phyloP scores from a whole-genome alignment of 2,329 filamentous ascomycete species.

The Aspergillus sp. region DNA sequence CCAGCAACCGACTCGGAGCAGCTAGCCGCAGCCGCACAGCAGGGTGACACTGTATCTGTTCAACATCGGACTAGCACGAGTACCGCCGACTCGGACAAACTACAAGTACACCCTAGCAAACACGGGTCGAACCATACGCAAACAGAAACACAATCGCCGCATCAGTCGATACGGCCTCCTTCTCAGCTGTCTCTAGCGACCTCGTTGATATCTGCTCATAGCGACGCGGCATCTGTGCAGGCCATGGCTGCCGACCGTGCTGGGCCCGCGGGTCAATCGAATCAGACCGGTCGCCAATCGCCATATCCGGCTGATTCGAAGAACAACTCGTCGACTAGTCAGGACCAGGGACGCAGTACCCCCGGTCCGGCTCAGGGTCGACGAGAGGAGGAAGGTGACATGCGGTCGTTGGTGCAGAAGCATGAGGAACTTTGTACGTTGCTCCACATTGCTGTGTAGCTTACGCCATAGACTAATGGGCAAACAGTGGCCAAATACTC shows the following conservation, averaged over 20 bases:
- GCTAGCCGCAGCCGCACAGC: not conserved
- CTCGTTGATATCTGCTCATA: constrained; percentile 4
- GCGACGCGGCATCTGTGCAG: constrained; percentile 10
- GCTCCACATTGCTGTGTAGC: not conserved
- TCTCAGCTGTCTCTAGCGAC: constrained; percentile 12
- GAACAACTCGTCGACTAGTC: constrained; percentile 17
- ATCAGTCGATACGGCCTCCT: constrained; percentile 15
- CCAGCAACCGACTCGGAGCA: not conserved
- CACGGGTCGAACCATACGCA: not conserved
- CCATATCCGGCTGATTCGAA: constrained; percentile 7
- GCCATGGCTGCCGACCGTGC: not conserved
- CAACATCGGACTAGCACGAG: too few relatives aligned
- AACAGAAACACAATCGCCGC: not conserved
- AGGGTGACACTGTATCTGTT: too few relatives aligned
- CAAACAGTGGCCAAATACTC: constrained; percentile 85
- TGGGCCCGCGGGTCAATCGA: constrained; percentile 3
- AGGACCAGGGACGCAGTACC: constrained; percentile 42
- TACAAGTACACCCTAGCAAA: too few relatives aligned
- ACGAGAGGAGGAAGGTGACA: constrained; percentile 37
- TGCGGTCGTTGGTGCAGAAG: constrained; percentile 38
- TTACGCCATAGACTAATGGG: too few relatives aligned
- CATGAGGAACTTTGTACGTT: constrained; percentile 40
- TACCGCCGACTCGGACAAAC: too few relatives aligned
- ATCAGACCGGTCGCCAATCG: constrained; percentile 8
- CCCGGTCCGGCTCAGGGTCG: constrained; percentile 35